Evolutionary conservation across 345 rosid genomes (phyloP).

Genomic region (Geranium brycei): DNA sequence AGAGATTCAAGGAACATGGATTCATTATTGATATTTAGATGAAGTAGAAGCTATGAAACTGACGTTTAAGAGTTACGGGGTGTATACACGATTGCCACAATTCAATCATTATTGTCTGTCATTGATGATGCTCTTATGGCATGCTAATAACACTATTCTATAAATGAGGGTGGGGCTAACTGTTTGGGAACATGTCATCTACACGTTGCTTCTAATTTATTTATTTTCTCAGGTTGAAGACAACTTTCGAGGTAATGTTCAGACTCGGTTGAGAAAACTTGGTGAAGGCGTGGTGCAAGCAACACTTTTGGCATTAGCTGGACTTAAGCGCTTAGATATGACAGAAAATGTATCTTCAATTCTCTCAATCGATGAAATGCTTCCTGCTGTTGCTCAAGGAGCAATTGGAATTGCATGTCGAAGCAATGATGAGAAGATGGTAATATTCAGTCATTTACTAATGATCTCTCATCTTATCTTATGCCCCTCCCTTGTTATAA

Average conservation of each 20-base stretch:
- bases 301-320: slow-evolving; percentile 88
- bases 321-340: slow-evolving; percentile 82
- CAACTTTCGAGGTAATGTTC: slow-evolving; percentile 91
- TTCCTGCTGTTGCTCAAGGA: slow-evolving; percentile 99
- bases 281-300: slow-evolving; percentile 76
- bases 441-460: slow-evolving; percentile 12
- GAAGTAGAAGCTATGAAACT: neutral
- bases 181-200: neutral
- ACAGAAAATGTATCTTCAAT: slow-evolving; percentile 68
- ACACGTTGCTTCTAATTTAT: slow-evolving; percentile 2
- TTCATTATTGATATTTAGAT: too few relatives aligned
- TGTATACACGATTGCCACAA: neutral
- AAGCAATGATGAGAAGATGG: slow-evolving; percentile 74
- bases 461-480: neutral
- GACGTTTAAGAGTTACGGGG: neutral
- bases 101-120: too few relatives aligned
- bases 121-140: neutral
- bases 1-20: neutral
- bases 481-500: neutral
- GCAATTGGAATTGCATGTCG: slow-evolving; percentile 98
- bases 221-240: slow-evolving; percentile 52
- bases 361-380: slow-evolving; percentile 81
- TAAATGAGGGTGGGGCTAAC: too few relatives aligned
- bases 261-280: slow-evolving; percentile 82
- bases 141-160: neutral